phyloP scores from a whole-genome alignment of 805 yeast species.

The Priceomyces melissophilus region DNA sequence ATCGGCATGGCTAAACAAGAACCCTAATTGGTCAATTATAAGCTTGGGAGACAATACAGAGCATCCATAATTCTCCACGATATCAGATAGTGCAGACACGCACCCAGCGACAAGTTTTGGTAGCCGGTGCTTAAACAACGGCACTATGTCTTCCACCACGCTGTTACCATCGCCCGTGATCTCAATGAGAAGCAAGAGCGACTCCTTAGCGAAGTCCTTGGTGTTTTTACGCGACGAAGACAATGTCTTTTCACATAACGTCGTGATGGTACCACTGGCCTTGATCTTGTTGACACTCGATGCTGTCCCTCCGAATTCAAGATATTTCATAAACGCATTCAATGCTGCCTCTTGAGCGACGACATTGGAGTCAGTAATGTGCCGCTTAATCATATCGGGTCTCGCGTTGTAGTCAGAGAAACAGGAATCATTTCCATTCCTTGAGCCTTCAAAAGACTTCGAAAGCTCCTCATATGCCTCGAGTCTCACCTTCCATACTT shows the following conservation, averaged over 20 bases:
- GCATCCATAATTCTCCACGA: slow-evolving; percentile 64
- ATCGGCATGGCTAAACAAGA: slow-evolving; percentile 81
- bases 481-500: slow-evolving; percentile 82
- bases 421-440: slow-evolving; percentile 53
- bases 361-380: slow-evolving; percentile 77
- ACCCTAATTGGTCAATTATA: slow-evolving; percentile 56
- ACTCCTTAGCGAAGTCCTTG: slow-evolving; percentile 60
- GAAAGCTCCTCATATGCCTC: slow-evolving; percentile 72
- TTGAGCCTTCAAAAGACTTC: slow-evolving; percentile 48
- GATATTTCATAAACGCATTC: slow-evolving; percentile 48
- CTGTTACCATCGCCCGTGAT: slow-evolving; percentile 57
- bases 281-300: slow-evolving; percentile 40
- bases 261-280: slow-evolving; percentile 36
- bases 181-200: slow-evolving; percentile 61
- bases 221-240: slow-evolving; percentile 74
- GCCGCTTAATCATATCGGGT: slow-evolving; percentile 54
- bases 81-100: slow-evolving; percentile 50
- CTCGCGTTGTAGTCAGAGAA: slow-evolving; percentile 48
- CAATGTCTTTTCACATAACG: slow-evolving; percentile 78
- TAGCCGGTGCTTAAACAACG: slow-evolving; percentile 55
- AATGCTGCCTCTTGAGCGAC: slow-evolving; percentile 89
- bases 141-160: slow-evolving; percentile 63
- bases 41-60: slow-evolving; percentile 54
- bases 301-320: slow-evolving; percentile 53
- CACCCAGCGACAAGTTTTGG: slow-evolving; percentile 80